Base-by-base conservation (phyloP, 139 green algal genomes). In the Coelastrella sp. region DNA sequence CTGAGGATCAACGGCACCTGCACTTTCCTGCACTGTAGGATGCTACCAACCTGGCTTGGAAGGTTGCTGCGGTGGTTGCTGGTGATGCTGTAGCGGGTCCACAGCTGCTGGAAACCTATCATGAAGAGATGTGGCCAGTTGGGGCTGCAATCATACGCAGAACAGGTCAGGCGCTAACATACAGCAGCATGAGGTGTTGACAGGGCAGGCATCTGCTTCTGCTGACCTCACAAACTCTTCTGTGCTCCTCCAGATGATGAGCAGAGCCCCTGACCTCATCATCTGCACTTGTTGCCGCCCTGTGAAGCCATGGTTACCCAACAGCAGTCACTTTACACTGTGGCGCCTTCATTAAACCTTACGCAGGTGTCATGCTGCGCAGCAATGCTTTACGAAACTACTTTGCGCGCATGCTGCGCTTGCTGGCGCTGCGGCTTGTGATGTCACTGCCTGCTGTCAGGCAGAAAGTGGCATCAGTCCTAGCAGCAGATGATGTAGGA, bases 41-140 rank as follows among this genome's bases (percentile, higher is more conserved):
- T 49, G 82, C 82, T 19, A 25, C 35, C 15, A 87, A 87, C 27
- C 35, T 87, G 27, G 82, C 63, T 7, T 87, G 82, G 82, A 87
- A 87, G 82, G 17, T 87, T 65, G 59, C 82, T 7, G 17, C 78
- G 15, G 82, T 63, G 25, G 63, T 20, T 61, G 63, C 82, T 78
- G 63, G 82, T 15, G 82, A 78, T 49, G 60, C 81, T 17, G 82
- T 25, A 0, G 63, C 82, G 19, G 65, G 63, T 12, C 7, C 6
- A 58, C 12, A 78, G 82, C 63, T 87, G 27, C 82, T 87, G 65
- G 63, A 87, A 6, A 87, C 63, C 6, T 87, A 87, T 35, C 63
- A 87, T 35, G 63, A 87, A 35, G 82, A 87, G 82, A 27, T 61
- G 17, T 65, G 22, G 10, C 82, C 82, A 27, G 82, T 87, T 10